These are phyloP conservation scores for Aspergillus neotritici DNA, from an alignment of 2,329 filamentous ascomycete species.

Conservation along the genomic window DNA sequence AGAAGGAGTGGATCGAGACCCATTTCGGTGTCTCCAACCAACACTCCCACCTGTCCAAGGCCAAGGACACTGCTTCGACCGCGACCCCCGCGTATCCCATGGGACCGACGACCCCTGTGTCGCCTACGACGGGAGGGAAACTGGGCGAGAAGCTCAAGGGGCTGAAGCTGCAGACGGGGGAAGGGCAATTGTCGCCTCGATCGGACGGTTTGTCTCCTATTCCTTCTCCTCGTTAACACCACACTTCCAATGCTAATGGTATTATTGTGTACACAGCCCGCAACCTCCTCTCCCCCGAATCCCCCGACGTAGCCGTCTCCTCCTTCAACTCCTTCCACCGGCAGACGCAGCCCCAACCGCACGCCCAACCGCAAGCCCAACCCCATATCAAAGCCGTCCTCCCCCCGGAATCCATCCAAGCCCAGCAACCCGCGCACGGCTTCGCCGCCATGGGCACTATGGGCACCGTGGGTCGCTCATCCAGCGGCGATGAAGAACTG, in stretches of 20 bases:
- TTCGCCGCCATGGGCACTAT: conserved; percentile 27
- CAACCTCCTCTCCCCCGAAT: conserved; percentile 57
- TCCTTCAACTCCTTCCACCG: conserved; percentile 56
- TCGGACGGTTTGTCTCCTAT: conserved; percentile 45
- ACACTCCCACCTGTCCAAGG: too few relatives aligned
- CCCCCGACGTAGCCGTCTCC: conserved; percentile 58
- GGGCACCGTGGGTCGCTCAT: conserved; percentile 29
- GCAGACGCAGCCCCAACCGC: conserved; percentile 15
- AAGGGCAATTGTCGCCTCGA: conserved; percentile 55
- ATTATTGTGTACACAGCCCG: conserved; percentile 11
- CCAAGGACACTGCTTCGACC: too few relatives aligned
- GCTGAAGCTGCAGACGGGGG: conserved; percentile 68
- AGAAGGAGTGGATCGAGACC: conserved; percentile 77
- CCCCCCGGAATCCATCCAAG: conserved; percentile 36
- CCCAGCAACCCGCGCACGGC: conserved; percentile 25
- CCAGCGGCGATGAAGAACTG: conserved; percentile 61
- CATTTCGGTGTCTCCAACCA: conserved; percentile 60
- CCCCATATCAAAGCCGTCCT: conserved; percentile 25
- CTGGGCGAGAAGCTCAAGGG: conserved; percentile 75
- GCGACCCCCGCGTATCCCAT: conserved; percentile 20
- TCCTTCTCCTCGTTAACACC: not conserved
- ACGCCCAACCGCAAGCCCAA: conserved; percentile 10
- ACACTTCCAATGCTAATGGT: not conserved
- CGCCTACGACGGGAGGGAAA: conserved; percentile 60
- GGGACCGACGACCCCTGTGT: conserved; percentile 53